A percentile compares a stretch with the other conserved stretches of the same genome.
Evolutionary conservation across 2,329 filamentous ascomycete genomes (phyloP).

Genomic region (Penicillium vulpinum): DNA sequence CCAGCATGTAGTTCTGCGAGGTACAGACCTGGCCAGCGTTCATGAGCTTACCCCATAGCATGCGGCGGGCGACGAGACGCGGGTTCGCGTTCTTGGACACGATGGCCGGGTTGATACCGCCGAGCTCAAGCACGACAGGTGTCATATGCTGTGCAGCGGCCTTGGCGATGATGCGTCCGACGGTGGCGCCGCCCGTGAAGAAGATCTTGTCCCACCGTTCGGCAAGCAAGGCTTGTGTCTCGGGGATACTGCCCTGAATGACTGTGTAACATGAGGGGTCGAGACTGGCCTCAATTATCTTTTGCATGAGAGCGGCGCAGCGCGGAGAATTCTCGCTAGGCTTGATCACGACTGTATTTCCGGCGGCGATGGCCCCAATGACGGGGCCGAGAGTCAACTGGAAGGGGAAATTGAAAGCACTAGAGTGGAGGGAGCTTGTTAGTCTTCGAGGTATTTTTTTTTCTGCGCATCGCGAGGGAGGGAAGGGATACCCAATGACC

Average conservation of each 20-base stretch:
- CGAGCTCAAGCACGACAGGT: constrained; percentile 84
- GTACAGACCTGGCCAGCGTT: constrained; percentile 92
- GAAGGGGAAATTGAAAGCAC: constrained; percentile 90
- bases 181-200: constrained; percentile 79
- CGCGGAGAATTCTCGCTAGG: constrained; percentile 80
- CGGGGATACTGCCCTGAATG: constrained; percentile 76
- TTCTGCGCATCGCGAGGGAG: background rate
- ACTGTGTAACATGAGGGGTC: constrained; percentile 75
- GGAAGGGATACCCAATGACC: constrained; percentile 67
- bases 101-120: constrained; percentile 88
- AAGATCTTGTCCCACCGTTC: constrained; percentile 98
- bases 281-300: constrained; percentile 72
- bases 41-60: constrained; percentile 84
- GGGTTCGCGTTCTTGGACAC: constrained; percentile 81
- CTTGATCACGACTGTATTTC: constrained; percentile 87
- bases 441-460: background rate
- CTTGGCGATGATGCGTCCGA: constrained; percentile 84
- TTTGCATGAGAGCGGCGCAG: constrained; percentile 75
- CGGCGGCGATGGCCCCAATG: constrained; percentile 86
- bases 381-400: constrained; percentile 76
- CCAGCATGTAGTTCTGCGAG: constrained; percentile 86
- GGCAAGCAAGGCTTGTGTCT: constrained; percentile 78
- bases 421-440: constrained; percentile 28
- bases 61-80: constrained; percentile 74
- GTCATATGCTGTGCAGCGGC: constrained; percentile 89